These are phyloP conservation scores for Sarocladium kiliense DNA, from an alignment of 2,329 filamentous ascomycete species.

Conservation along the genomic window DNA sequence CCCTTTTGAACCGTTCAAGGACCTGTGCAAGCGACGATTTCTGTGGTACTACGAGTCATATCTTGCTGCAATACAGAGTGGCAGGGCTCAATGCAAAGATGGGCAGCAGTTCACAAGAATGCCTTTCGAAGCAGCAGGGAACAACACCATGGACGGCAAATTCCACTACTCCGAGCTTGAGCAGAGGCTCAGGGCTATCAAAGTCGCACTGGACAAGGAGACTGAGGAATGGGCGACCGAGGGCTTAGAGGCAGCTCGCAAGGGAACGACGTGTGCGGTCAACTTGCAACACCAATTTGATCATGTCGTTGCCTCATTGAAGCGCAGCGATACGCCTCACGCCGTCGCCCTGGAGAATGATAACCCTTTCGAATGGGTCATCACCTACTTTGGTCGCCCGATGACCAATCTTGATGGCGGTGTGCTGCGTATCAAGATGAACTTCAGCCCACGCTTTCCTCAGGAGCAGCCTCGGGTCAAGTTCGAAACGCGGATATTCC, in stretches of 20 bases:
- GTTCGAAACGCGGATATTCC: slow-evolving; percentile 78
- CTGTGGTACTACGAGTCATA: slow-evolving; percentile 96
- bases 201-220: slow-evolving; percentile 66
- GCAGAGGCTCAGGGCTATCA: slow-evolving; percentile 62
- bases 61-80: slow-evolving; percentile 62
- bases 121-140: slow-evolving; percentile 70
- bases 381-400: slow-evolving; percentile 86
- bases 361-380: slow-evolving; percentile 84
- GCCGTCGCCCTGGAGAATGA: slow-evolving; percentile 70
- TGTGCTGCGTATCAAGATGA: slow-evolving; percentile 74
- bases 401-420: slow-evolving; percentile 94
- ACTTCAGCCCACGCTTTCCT: slow-evolving; percentile 80
- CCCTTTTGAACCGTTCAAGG: slow-evolving; percentile 80
- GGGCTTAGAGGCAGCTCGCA: slow-evolving; percentile 58
- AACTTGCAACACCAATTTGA: slow-evolving; percentile 78
- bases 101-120: slow-evolving; percentile 66
- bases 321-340: slow-evolving; percentile 64
- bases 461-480: slow-evolving; percentile 80
- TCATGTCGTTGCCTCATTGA: slow-evolving; percentile 73
- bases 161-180: slow-evolving; percentile 78
- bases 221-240: slow-evolving; percentile 64
- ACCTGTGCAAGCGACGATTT: slow-evolving; percentile 86
- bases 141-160: slow-evolving; percentile 79
- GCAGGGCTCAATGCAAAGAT: slow-evolving; percentile 57
- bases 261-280: slow-evolving; percentile 65